A percentile compares a stretch with the other conserved stretches of the same genome.
Evolutionary conservation across 192 early-diverging fungal species (phyloP).

Genomic region (Powellomyces hirtus): DNA sequence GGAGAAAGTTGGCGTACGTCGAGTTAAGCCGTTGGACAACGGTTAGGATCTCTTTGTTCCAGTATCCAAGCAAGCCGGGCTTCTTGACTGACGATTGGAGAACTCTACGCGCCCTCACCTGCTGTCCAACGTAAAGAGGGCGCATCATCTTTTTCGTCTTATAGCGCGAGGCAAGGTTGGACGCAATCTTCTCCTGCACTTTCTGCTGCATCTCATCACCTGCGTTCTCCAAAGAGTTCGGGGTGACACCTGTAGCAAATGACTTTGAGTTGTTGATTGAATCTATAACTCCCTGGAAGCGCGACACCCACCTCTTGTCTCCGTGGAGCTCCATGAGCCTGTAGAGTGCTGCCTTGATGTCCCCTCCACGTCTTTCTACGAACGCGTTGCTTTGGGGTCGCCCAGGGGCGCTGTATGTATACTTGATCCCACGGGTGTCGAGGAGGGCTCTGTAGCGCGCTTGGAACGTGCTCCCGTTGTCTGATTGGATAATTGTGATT

Average conservation of each 20-base stretch:
- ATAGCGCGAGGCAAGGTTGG: background rate
- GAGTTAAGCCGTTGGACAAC: constrained; percentile 1
- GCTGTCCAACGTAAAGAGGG: constrained; percentile 13
- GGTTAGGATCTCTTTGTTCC: background rate
- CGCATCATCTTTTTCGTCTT: background rate
- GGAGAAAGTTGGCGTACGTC: background rate
- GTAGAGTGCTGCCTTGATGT: constrained; percentile 5
- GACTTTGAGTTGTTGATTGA: constrained; percentile 7
- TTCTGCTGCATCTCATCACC: background rate
- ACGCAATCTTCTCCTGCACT: background rate
- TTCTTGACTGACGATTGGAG: background rate
- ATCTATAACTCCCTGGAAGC: constrained; percentile 3
- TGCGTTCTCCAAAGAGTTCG: constrained; percentile 4
- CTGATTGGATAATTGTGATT: background rate
- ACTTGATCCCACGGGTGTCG: background rate
- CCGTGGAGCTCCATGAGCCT: background rate
- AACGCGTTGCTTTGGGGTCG: background rate
- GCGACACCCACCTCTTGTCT: background rate
- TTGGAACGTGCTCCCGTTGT: constrained; percentile 7
- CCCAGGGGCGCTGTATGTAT: background rate
- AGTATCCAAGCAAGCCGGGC: constrained; percentile 7
- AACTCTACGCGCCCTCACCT: background rate
- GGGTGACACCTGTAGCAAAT: constrained; percentile 10
- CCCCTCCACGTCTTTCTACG: background rate
- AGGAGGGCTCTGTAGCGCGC: background rate